Evolutionary conservation across 2,329 filamentous ascomycete genomes (phyloP), one percentile per base, ranked within the genome.

Genomic region (Fusarium chaquense): DNA sequence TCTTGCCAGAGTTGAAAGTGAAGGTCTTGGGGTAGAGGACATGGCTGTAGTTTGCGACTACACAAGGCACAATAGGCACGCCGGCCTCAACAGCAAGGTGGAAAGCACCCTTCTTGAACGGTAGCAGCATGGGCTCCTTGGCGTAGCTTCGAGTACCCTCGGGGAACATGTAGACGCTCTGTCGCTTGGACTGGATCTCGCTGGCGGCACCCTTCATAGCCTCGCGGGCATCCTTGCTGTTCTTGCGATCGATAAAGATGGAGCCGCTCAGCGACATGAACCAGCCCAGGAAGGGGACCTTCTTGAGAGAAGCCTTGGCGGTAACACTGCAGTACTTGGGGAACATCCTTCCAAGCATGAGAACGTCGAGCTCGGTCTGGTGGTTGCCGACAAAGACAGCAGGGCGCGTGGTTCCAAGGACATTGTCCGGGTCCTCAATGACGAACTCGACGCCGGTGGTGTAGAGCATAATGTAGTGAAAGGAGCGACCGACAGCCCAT

Each of bases 31-130:
- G 80, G 74, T 88, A 89, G 69, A 94, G 81, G 35, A 94, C 77
- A 77, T 93, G 87, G 73, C 90, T 90, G 79, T 95, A 95, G 81
- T 94, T 94, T 77, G 92, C 91, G 32, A 89, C 87, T 47, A 94
- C 91, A 36, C 97, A 87, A 0, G 96, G 96, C 5, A 99, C 91
- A 74, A 99, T 93, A 28, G 94, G 94, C 8, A 98, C 96, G 71
- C 93, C 92, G 3, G 95, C 95, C 84, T 98, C 93, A 22, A 99
- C 89, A 46, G 96, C 96, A 35, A 99, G 86, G 80, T 99, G 95
- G 81, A 99, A 99, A 47, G 95, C 96, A 63, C 96, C 96, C 85
- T 99, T 99, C 83, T 99, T 99, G 86, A 98, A 99, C n/a, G 94
- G 93, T 57, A 98, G 84, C 75, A 99, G 82, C 62, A 86, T 88